Evolutionary conservation across 768 basidiomycete species (phyloP).

Genomic region (Mycena pura): DNA sequence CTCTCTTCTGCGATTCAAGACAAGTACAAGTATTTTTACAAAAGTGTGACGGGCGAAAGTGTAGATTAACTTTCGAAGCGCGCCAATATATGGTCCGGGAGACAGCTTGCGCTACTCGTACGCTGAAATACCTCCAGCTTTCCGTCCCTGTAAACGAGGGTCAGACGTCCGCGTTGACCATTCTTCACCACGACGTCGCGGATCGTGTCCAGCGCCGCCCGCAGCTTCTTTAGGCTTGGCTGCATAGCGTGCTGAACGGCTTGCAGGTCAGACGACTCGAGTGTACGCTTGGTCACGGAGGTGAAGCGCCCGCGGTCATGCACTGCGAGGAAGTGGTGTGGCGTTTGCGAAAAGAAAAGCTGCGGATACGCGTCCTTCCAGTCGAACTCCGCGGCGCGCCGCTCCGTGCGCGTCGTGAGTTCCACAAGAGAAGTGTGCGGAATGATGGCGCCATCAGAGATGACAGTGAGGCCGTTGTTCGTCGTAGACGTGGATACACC

Average conservation of each 20-base stretch:
- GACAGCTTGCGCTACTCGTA: slow-evolving; percentile 45
- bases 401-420: slow-evolving; percentile 50
- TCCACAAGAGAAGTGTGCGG: slow-evolving; percentile 53
- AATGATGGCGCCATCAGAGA: slow-evolving; percentile 38
- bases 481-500: slow-evolving; percentile 15
- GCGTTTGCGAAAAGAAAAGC: slow-evolving; percentile 72
- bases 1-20: slow-evolving; percentile 14
- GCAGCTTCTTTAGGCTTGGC: slow-evolving; percentile 44
- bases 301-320: slow-evolving; percentile 63
- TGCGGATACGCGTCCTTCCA: slow-evolving; percentile 73
- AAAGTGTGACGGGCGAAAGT: slow-evolving; percentile 21
- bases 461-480: slow-evolving; percentile 30
- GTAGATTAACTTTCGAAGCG: slow-evolving; percentile 34
- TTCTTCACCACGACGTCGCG: slow-evolving; percentile 56
- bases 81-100: slow-evolving; percentile 52
- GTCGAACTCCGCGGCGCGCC: slow-evolving; percentile 42
- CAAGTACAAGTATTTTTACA: slow-evolving; percentile 5
- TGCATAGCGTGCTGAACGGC: slow-evolving; percentile 40
- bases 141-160: slow-evolving; percentile 57
- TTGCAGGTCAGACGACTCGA: slow-evolving; percentile 44
- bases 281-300: slow-evolving; percentile 54
- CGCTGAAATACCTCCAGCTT: slow-evolving; percentile 59
- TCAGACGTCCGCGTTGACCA: slow-evolving; percentile 59
- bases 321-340: slow-evolving; percentile 62
- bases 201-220: slow-evolving; percentile 50